phyloP scores from a whole-genome alignment of 257 asterid genomes.

The Przewalskia tangutica region DNA sequence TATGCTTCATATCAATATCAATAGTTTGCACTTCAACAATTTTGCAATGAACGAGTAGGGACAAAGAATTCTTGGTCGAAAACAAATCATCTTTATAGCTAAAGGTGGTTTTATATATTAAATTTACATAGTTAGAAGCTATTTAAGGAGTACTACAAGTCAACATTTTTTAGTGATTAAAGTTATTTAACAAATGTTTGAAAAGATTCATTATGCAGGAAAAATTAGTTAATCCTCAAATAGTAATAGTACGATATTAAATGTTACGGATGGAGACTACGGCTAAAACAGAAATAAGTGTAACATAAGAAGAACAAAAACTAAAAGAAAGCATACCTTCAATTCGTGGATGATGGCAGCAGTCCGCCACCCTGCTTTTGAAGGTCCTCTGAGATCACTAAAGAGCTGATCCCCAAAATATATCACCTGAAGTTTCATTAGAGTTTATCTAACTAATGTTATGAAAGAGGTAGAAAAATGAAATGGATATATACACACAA shows the following conservation, averaged over 20 bases:
- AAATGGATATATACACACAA: neutral
- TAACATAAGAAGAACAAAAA: neutral
- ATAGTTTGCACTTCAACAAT: neutral
- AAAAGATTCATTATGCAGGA: neutral
- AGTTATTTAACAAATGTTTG: neutral
- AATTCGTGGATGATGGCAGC: constrained; percentile 94
- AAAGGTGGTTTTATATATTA: neutral
- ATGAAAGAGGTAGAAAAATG: neutral
- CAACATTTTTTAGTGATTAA: neutral
- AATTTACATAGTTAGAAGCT: neutral
- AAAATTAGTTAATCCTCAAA: neutral
- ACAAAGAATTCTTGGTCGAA: neutral
- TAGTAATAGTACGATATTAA: neutral
- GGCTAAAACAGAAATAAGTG: neutral
- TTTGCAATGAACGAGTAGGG: neutral
- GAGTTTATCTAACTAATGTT: neutral
- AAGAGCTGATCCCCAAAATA: constrained; percentile 97
- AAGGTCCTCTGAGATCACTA: constrained; percentile 97
- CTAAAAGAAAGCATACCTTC: constrained; percentile 59
- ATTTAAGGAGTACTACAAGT: neutral
- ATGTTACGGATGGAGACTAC: neutral
- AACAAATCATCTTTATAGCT: neutral
- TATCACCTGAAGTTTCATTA: constrained; percentile 50
- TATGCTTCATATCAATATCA: neutral
- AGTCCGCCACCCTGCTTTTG: constrained; percentile 97